A percentile compares a stretch with the other conserved stretches of the same genome.
Evolutionary conservation across 2,329 filamentous ascomycete species (phyloP).

Genomic region (Ascochyta clinopodiicola): DNA sequence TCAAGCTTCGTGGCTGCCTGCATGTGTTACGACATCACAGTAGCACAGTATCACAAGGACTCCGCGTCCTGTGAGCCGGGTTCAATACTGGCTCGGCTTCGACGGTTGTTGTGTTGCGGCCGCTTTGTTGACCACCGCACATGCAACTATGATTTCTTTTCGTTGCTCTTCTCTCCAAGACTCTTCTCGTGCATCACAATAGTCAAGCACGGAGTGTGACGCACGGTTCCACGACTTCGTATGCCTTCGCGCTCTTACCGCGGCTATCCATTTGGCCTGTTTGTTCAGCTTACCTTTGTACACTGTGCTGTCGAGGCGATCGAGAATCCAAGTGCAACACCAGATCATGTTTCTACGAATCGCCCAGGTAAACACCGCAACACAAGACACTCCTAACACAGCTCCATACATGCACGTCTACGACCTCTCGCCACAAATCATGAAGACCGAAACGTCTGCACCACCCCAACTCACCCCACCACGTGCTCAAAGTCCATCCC

Average conservation of each 20-base stretch:
- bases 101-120: constrained; percentile 7
- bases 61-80: constrained; percentile 2
- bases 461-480: constrained; percentile 6
- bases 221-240: constrained; percentile 7
- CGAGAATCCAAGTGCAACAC: neutral
- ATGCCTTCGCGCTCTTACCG: constrained; percentile 8
- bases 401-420: neutral
- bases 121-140: constrained; percentile 4
- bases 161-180: constrained; percentile 9
- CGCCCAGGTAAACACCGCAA: neutral
- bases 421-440: neutral
- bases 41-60: constrained; percentile 1
- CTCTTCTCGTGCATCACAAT: constrained; percentile 5
- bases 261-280: neutral
- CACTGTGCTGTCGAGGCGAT: neutral
- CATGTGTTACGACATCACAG: constrained; percentile 5
- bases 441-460: neutral
- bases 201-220: constrained; percentile 7
- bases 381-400: neutral
- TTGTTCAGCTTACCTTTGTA: neutral
- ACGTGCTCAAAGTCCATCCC: constrained; percentile 7
- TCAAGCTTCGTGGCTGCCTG: constrained; percentile 21
- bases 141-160: constrained; percentile 17
- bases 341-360: neutral
- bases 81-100: neutral